These are phyloP conservation scores for Stagonosporopsis rhizophila DNA, from an alignment of 2,329 filamentous ascomycete species.

Conservation along the genomic window DNA sequence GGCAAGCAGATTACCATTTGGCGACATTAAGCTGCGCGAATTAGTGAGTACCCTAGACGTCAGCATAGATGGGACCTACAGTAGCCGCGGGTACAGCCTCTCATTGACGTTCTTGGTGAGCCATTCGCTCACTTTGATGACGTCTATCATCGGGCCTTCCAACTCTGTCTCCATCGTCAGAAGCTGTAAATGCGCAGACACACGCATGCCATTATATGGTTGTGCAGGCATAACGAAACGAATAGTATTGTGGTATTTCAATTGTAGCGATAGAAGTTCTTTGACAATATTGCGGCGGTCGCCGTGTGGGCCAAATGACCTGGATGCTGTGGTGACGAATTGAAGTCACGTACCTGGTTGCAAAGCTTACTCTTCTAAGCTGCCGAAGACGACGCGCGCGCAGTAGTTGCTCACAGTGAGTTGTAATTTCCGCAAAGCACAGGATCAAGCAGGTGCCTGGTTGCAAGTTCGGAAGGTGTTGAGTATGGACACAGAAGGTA, in stretches of 20 bases:
- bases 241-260: neutral
- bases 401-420: neutral
- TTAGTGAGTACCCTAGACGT: slow-evolving; percentile 13
- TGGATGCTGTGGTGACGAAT: slow-evolving; percentile 7
- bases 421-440: neutral
- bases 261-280: slow-evolving; percentile 2
- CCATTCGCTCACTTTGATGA: slow-evolving; percentile 53
- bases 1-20: slow-evolving; percentile 59
- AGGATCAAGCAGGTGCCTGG: neutral
- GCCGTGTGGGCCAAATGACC: slow-evolving; percentile 2
- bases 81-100: slow-evolving; percentile 54
- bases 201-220: neutral
- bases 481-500: neutral
- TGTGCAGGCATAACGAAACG: slow-evolving; percentile 1
- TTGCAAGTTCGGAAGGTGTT: neutral
- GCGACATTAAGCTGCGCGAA: slow-evolving; percentile 55
- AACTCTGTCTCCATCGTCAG: slow-evolving; percentile 15
- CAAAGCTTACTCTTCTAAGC: neutral
- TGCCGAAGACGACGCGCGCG: neutral
- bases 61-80: slow-evolving; percentile 38
- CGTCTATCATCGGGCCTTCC: slow-evolving; percentile 51
- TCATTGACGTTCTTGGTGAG: slow-evolving; percentile 55
- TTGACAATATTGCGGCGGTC: neutral
- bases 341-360: slow-evolving; percentile 17
- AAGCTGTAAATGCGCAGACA: slow-evolving; percentile 3